Base-by-base conservation (phyloP, 2,329 filamentous ascomycete species). In the Exophiala calicioides region DNA sequence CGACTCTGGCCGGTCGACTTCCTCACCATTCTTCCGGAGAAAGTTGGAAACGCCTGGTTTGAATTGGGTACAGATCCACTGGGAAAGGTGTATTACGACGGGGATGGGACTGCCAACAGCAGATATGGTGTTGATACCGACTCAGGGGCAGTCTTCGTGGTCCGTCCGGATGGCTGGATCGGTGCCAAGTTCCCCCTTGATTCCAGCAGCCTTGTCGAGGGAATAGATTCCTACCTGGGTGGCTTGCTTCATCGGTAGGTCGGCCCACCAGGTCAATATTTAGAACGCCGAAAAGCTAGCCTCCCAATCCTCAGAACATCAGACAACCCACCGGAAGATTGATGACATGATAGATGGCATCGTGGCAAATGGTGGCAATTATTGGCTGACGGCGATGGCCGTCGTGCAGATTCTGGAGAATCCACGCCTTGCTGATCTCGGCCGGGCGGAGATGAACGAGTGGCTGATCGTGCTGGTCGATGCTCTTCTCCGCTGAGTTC, bases 1-100 rank as follows among this genome's bases (percentile, higher is more conserved):
- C 39, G 34, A 23, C 18, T 13, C 15, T 50, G 47, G 52, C 52
- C 56, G 2, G 47, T 60, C 5, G 52, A 58, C n/a, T 62, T 58
- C 42, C 16, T 60, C 3, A 63, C 60, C 15, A 52, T 64, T n/a
- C 47, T 61, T 9, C 49, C 56, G 5, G 59, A 57, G 12, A 63
- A 64, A 12, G 66, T 57, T 26, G 64, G 63, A 30, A 64, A 62
- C 23, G 52, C 63, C 15, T 67, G 68, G 45, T 59, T 62, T 12
- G 52, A 62, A 23, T 61, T 70, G n/a, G 68, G 64, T 23, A 50
- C 65, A 7, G 31, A 51, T 26, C 58, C 50, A 2, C 61, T 68
- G 45, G 67, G 67, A 1, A 59, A 59, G n/a, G 62, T 64, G 2
- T 68, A 64, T 15, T 70, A 65, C 47, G 66, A 69, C 44, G 42